Evolutionary conservation across 2,329 filamentous ascomycete genomes (phyloP), one percentile per base, ranked within the genome.

Genomic region (Alternaria solani): DNA sequence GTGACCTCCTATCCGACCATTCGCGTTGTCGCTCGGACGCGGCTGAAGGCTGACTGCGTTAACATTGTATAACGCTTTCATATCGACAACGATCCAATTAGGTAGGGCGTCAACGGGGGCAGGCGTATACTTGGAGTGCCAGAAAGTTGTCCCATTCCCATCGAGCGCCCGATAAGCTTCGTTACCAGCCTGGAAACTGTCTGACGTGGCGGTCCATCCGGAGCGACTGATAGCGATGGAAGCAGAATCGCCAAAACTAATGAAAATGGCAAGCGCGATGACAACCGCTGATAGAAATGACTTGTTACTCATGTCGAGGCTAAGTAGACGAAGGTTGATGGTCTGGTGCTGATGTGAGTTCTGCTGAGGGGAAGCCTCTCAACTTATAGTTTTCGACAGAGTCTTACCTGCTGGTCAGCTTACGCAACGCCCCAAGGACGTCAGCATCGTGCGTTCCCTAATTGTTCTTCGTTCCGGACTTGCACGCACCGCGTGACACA

Each of bases 1-100:
- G 55, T 79, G 75, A n/a, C 69, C 61, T 16, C 78, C 78, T 48
- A 79, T 78, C 25, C 74, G 75, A 8, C 78, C 76, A 57, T 79
- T 79, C 2, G 36, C 58, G n/a, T 39, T 66, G 23, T 67, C 67
- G 54, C 76, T 75, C 49, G 78, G 76, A 11, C 76, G 71, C 8
- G 74, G 78, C 20, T 70, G 63, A 30, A 77, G 75, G 32, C 62
- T 68, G 36, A 80, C 59, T 25, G 71, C 74, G 49, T 75, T 73
- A 28, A 79, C 61, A n/a, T 71, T 55, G 44, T 70, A 70, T 11
- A 42, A 61, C 2, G 56, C 55, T 51, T 76, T 70, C 70, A 79
- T 75, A 57, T 79, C 77, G 28, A 79, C 69, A 4, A 66, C 64
- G 34, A 77, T 69, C 49, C 55, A 67, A 57, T 79, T 70, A 3